These are phyloP conservation scores for Triglochin maritima DNA, from an alignment of 106 monocot species.

Conservation along the genomic window DNA sequence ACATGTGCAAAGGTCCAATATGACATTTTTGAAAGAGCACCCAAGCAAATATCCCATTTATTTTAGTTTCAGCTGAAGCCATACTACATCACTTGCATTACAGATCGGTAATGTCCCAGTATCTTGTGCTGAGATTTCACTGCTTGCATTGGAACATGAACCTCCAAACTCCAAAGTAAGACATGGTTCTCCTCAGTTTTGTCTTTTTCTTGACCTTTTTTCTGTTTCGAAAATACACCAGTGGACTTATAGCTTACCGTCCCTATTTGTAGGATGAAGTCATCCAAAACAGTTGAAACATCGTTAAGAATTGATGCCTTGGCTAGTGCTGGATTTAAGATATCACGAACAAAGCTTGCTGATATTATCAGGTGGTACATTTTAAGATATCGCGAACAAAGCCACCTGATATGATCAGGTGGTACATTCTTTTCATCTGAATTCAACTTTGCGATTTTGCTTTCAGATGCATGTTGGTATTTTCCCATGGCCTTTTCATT, in stretches of 20 bases:
- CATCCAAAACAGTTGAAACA: slow-evolving; percentile 80
- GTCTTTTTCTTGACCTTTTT: neutral
- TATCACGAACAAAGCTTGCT: slow-evolving; percentile 93
- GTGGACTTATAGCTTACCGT: neutral
- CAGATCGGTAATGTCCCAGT: slow-evolving; percentile 86
- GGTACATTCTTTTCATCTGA: too few species aligned
- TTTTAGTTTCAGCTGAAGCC: neutral
- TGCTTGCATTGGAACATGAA: slow-evolving; percentile 95
- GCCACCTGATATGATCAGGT: neutral
- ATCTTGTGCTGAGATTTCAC: slow-evolving; percentile 66
- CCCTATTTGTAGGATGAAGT: slow-evolving; percentile 45
- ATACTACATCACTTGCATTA: neutral
- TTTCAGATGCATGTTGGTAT: neutral
- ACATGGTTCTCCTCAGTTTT: neutral
- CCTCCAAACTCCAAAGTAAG: slow-evolving; percentile 54
- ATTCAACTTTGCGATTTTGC: too few species aligned
- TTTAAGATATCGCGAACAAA: neutral
- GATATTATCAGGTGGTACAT: slow-evolving; percentile 60
- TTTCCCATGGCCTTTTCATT: neutral
- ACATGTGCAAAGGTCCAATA: too few species aligned
- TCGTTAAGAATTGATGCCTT: slow-evolving; percentile 90
- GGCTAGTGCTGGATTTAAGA: slow-evolving; percentile 97
- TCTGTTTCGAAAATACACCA: neutral
- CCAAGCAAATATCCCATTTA: too few species aligned
- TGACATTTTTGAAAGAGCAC: too few species aligned